A percentile compares a stretch with the other conserved stretches of the same genome.
Evolutionary conservation across 345 rosid species (phyloP).

Genomic region (sweet orange (Citrus sinensis)): DVS_A1.0 CM039167.1:4501501-4502000

Average conservation of each 20-base stretch:
- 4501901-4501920: neutral
- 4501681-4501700: conserved; percentile 47
- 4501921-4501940: conserved; percentile 48
- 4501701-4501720: conserved; percentile 16
- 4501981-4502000: conserved; percentile 48
- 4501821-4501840: conserved; percentile 37
- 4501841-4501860: conserved; percentile 43
- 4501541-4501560: conserved; percentile 36
- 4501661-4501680: neutral
- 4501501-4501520: conserved; percentile 51
- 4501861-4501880: too few relatives aligned
- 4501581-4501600: conserved; percentile 27
- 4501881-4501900: neutral
- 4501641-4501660: neutral
- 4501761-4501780: conserved; percentile 63
- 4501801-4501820: conserved; percentile 39
- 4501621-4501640: too few relatives aligned
- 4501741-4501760: conserved; percentile 12
- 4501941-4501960: conserved; percentile 42
- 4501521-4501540: conserved; percentile 32
- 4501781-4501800: conserved; percentile 32
- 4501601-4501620: neutral
- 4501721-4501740: conserved; percentile 6
- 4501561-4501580: conserved; percentile 36
- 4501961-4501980: conserved; percentile 25